Conservation (phyloP, 1,284 basidiomycete species). For the Inonotus obliquus region DNA sequence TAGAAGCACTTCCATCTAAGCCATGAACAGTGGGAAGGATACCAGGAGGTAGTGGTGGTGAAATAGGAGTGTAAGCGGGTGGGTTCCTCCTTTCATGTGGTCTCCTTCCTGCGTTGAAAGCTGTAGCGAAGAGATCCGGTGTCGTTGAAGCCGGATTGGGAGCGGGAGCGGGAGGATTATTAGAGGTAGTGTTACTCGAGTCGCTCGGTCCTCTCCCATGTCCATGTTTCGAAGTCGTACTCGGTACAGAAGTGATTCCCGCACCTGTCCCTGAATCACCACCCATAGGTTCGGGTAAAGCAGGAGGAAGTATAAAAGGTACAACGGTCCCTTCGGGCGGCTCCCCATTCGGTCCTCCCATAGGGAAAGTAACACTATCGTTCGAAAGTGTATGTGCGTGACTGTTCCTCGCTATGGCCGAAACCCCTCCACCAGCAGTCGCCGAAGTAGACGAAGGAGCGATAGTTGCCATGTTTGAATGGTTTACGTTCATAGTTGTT, state of each 20-base stretch:
- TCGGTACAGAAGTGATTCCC: neutral
- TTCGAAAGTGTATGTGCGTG: constrained; percentile 10
- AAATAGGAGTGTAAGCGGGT: constrained; percentile 1
- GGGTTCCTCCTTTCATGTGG: constrained; percentile 3
- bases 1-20: too few species aligned
- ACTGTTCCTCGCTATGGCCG: neutral
- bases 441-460: neutral
- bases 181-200: neutral
- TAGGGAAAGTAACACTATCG: neutral
- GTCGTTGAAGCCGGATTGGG: neutral
- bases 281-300: constrained; percentile 4
- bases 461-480: constrained; percentile 2
- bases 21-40: neutral
- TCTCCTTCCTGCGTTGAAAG: neutral
- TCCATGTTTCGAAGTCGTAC: neutral
- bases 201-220: neutral
- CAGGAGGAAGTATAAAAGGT: constrained; percentile 11
- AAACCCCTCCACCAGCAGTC: neutral
- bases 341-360: neutral
- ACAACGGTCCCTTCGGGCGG: constrained; percentile 13
- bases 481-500: neutral
- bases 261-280: neutral
- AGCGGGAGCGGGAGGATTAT: neutral
- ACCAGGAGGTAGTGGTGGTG: neutral
- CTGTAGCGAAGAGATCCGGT: neutral